phyloP scores from a whole-genome alignment of 2,329 filamentous ascomycete genomes.

The Hymenoscyphus occultus region DNA sequence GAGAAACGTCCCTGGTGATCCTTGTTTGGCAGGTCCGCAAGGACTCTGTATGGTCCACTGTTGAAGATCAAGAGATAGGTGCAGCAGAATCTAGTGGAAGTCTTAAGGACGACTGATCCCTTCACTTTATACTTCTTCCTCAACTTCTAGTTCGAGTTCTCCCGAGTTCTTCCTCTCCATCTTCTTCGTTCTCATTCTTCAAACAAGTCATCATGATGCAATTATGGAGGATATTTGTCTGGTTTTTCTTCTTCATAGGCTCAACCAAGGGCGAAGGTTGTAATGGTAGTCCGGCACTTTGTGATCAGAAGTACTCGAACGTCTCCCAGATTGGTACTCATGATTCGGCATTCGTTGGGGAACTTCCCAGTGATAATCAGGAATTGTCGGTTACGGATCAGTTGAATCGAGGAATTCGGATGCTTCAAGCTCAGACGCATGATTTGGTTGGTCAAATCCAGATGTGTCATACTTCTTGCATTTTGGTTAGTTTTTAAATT shows the following conservation, averaged over 20 bases:
- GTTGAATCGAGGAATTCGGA: slow-evolving; percentile 61
- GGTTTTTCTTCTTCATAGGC: slow-evolving; percentile 8
- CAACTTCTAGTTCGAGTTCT: neutral
- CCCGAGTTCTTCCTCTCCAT: neutral
- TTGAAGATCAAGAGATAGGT: neutral
- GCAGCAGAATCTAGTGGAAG: neutral
- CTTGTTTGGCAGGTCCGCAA: slow-evolving; percentile 2
- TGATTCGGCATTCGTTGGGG: slow-evolving; percentile 47
- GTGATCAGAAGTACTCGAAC: slow-evolving; percentile 68
- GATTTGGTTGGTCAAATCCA: slow-evolving; percentile 17
- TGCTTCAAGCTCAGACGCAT: slow-evolving; percentile 56
- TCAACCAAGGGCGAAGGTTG: slow-evolving; percentile 41
- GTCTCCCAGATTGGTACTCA: slow-evolving; percentile 73
- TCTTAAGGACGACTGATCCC: neutral
- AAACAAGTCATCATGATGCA: neutral
- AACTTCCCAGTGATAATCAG: slow-evolving; percentile 48
- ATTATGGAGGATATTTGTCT: neutral
- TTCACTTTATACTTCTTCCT: neutral
- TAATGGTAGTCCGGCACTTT: slow-evolving; percentile 77
- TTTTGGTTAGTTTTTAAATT: neutral
- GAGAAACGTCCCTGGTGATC: neutral
- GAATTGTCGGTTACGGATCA: slow-evolving; percentile 56
- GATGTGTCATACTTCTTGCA: slow-evolving; percentile 59
- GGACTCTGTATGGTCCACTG: neutral
- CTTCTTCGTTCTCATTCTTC: neutral